Percentiles rank a stretch among this genome's conserved stretches.
Evolutionary conservation across 495 filamentous ascomycete genomes (phyloP).

Genomic region (Talaromyces adpressus): DNA sequence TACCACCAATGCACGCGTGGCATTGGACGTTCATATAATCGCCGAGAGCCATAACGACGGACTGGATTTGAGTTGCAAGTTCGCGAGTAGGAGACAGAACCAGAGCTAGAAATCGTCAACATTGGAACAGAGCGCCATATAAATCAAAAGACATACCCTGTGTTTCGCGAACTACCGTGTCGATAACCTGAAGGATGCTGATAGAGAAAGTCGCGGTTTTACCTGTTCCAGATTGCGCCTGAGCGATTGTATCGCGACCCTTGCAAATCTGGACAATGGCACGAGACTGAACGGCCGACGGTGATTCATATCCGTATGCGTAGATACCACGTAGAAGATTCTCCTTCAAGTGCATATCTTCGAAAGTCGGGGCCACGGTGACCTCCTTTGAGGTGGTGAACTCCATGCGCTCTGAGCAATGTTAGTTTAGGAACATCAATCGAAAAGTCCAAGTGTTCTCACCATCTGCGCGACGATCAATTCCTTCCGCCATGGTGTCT

Average conservation of each 20-base stretch:
- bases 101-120: slow-evolving; percentile 50
- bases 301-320: slow-evolving; percentile 96
- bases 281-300: slow-evolving; percentile 92
- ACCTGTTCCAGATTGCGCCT: slow-evolving; percentile 98
- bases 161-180: slow-evolving; percentile 74
- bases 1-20: slow-evolving; percentile 97
- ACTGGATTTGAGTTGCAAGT: slow-evolving; percentile 96
- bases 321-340: slow-evolving; percentile 96
- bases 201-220: slow-evolving; percentile 99
- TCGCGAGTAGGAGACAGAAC: slow-evolving; percentile 97
- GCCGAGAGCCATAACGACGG: slow-evolving; percentile 91
- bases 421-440: slow-evolving; percentile 19
- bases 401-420: slow-evolving; percentile 75
- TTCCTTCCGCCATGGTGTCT: slow-evolving; percentile 78
- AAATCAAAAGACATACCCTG: slow-evolving; percentile 46
- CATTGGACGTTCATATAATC: slow-evolving; percentile 99
- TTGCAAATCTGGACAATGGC: slow-evolving; percentile 99
- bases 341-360: slow-evolving; percentile 86
- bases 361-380: slow-evolving; percentile 67
- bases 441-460: slow-evolving; percentile 11
- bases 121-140: slow-evolving; percentile 3
- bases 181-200: slow-evolving; percentile 91
- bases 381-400: slow-evolving; percentile 98
- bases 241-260: slow-evolving; percentile 95
- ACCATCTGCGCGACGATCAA: slow-evolving; percentile 87